Percentiles rank a stretch among this genome's conserved stretches.
Conservation (phyloP, 345 rosid genomes). For the Gossypioides kirkii region DNA sequence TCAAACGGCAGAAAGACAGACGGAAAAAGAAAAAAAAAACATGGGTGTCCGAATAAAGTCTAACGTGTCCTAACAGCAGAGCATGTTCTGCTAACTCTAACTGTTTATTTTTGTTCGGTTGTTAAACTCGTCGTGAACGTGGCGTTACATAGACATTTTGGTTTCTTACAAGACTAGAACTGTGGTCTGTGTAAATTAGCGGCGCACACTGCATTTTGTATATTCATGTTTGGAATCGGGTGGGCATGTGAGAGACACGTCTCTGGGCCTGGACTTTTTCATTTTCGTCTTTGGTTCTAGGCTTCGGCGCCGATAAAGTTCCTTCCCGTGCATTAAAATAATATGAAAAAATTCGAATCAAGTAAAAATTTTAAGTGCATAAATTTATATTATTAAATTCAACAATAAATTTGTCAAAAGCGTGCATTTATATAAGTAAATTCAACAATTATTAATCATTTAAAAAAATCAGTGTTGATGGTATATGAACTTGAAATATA, state of each 20-base stretch:
- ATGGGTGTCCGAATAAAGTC: background rate
- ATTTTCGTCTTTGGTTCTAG: background rate
- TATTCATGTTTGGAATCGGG: background rate
- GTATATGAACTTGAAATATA: no score
- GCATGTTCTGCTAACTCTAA: background rate
- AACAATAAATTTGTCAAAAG: no score
- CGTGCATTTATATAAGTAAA: no score
- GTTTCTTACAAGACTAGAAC: background rate
- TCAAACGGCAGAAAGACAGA: background rate
- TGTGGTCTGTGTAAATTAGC: background rate
- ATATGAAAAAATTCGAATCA: no score
- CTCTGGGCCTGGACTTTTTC: background rate
- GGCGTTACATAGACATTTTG: background rate
- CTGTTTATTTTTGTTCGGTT: background rate
- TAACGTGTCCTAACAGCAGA: background rate
- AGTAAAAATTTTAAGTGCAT: no score
- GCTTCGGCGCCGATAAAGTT: background rate
- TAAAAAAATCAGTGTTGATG: no score
- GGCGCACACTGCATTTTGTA: background rate
- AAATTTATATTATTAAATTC: no score
- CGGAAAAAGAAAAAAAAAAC: background rate
- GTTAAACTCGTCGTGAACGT: background rate
- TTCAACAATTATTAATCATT: no score
- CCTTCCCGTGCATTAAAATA: background rate
- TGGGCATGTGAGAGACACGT: background rate